These are phyloP conservation scores for Ceratocystis eucalypticola DNA, from an alignment of 2,329 filamentous ascomycete genomes.

Conservation along the genomic window DNA sequence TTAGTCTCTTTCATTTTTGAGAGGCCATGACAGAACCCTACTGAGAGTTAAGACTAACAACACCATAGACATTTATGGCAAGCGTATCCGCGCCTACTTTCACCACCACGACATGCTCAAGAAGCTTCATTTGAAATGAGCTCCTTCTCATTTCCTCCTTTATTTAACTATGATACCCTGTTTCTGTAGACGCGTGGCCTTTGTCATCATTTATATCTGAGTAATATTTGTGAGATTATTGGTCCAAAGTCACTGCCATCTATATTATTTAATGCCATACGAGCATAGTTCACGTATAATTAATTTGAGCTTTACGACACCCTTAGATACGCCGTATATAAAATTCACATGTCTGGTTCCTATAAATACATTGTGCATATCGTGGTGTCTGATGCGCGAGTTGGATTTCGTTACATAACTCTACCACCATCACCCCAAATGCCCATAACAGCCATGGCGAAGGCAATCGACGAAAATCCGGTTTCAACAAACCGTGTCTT, in stretches of 20 bases:
- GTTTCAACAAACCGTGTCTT: slow-evolving; percentile 42
- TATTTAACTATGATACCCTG: background rate
- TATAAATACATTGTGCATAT: background rate
- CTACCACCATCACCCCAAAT: slow-evolving; percentile 50
- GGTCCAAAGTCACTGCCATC: background rate
- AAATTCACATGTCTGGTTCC: background rate
- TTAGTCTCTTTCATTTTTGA: background rate
- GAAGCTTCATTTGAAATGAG: slow-evolving; percentile 13
- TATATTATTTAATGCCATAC: background rate
- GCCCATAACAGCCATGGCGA: slow-evolving; percentile 48
- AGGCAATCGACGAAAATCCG: slow-evolving; percentile 40
- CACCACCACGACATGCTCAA: slow-evolving; percentile 57
- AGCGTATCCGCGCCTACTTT: slow-evolving; percentile 62
- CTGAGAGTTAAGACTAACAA: slow-evolving; percentile 16
- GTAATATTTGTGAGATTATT: background rate
- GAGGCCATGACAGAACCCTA: background rate
- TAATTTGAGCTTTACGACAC: background rate
- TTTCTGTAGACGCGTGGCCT: background rate
- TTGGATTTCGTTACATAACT: slow-evolving; percentile 7
- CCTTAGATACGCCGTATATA: background rate
- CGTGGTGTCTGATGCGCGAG: background rate
- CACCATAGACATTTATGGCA: slow-evolving; percentile 57
- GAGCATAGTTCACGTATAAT: background rate
- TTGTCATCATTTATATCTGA: background rate
- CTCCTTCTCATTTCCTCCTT: slow-evolving; percentile 7